Conservation (phyloP, 2,329 filamentous ascomycete genomes). For the Fusarium sarcochroum region DNA sequence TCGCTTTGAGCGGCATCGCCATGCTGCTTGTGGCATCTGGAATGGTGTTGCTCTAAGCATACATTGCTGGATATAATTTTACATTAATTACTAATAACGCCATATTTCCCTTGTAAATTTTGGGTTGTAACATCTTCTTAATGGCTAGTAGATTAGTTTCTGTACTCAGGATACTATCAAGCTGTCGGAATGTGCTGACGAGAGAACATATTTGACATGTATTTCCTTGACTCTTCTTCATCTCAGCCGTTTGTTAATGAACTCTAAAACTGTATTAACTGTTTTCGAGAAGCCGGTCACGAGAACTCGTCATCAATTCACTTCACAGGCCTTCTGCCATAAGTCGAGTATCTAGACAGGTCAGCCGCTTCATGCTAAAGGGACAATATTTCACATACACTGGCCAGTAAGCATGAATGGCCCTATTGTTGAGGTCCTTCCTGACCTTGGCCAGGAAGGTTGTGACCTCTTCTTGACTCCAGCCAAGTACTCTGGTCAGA, state of each 20-base stretch:
- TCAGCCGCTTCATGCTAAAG: not conserved
- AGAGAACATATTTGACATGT: no score
- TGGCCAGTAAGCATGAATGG: conserved; percentile 41
- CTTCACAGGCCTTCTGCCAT: conserved; percentile 3
- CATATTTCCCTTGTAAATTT: not conserved
- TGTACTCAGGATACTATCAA: no score
- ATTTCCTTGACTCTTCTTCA: not conserved
- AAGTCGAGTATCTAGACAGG: conserved; percentile 25
- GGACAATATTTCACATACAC: conserved; percentile 10
- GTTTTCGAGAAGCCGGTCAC: not conserved
- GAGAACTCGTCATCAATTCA: not conserved
- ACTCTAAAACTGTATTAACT: not conserved
- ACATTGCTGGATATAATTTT: no score
- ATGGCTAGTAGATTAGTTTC: no score
- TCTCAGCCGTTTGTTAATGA: not conserved
- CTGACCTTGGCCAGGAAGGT: conserved; percentile 27
- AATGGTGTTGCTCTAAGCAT: not conserved
- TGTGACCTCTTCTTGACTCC: conserved; percentile 26
- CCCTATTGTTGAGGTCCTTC: conserved; percentile 30
- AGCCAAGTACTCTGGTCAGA: conserved; percentile 23
- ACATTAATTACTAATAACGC: not conserved
- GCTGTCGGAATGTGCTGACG: no score
- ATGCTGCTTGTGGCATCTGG: not conserved
- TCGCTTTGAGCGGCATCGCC: not conserved
- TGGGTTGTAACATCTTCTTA: no score